Conservation (phyloP, 139 green algal genomes). For the Tetraselmis chui region DNA sequence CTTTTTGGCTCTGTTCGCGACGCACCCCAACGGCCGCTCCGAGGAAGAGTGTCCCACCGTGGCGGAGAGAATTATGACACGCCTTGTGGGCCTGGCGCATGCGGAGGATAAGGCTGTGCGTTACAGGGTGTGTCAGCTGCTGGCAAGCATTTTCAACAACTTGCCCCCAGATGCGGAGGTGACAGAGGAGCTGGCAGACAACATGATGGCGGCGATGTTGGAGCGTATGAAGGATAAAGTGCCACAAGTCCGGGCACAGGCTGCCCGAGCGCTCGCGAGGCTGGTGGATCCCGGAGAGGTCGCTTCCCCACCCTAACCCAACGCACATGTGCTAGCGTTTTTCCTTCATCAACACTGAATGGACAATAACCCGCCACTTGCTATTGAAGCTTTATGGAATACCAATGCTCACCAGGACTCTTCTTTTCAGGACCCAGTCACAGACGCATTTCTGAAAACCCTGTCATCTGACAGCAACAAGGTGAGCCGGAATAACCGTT, state of each 20-base stretch:
- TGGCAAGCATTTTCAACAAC: constrained; percentile 31
- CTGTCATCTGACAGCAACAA: constrained; percentile 52
- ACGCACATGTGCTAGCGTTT: neutral
- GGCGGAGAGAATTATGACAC: constrained; percentile 15
- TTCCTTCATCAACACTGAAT: too few species aligned
- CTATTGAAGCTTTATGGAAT: too few species aligned
- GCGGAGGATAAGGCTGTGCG: constrained; percentile 34
- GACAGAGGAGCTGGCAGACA: constrained; percentile 35
- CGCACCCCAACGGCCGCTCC: neutral
- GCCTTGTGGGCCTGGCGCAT: constrained; percentile 17
- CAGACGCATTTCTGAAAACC: constrained; percentile 29
- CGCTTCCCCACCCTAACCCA: neutral
- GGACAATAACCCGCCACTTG: too few species aligned
- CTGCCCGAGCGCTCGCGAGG: constrained; percentile 37
- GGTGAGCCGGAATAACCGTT: too few species aligned
- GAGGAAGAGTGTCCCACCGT: neutral
- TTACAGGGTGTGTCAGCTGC: constrained; percentile 36
- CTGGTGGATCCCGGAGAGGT: constrained; percentile 42
- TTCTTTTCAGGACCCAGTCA: constrained; percentile 41
- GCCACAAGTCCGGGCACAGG: constrained; percentile 44
- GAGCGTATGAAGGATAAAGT: constrained; percentile 44
- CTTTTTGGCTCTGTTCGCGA: constrained; percentile 34
- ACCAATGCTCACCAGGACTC: constrained; percentile 27
- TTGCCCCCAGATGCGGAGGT: constrained; percentile 32
- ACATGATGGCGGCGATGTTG: constrained; percentile 37